These are phyloP conservation scores for Ophiostoma australiae DNA, from an alignment of 2,329 filamentous ascomycete genomes.

Conservation along the genomic window DNA sequence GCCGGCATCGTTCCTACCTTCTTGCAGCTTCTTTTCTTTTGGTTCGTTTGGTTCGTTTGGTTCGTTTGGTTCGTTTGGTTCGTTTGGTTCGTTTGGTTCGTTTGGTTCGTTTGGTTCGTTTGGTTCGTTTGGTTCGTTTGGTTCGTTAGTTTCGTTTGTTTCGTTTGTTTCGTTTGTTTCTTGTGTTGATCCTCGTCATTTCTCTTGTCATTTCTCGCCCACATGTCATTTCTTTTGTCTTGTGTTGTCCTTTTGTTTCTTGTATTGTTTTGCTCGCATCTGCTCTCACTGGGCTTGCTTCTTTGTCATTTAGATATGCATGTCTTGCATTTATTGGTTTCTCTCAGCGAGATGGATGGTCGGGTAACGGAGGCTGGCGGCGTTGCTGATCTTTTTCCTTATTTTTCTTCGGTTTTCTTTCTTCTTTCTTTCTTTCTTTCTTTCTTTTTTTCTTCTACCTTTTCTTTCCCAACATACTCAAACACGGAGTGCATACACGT, in stretches of 20 bases:
- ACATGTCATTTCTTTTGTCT: neutral
- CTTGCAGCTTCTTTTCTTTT: neutral
- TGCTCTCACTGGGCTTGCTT: neutral
- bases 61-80: too few relatives aligned
- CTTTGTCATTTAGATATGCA: neutral
- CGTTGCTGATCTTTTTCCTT: neutral
- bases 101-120: too few relatives aligned
- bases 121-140: too few relatives aligned
- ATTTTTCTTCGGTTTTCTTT: neutral
- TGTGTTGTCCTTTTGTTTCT: neutral
- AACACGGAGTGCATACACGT: neutral
- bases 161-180: too few relatives aligned
- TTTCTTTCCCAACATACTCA: neutral
- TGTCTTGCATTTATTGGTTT: conserved; percentile 12
- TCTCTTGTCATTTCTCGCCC: neutral
- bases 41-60: too few relatives aligned
- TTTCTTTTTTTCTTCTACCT: neutral
- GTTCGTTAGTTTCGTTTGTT: too few relatives aligned
- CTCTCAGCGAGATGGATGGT: conserved; percentile 4
- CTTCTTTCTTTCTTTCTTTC: neutral
- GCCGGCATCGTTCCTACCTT: neutral
- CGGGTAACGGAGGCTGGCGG: conserved; percentile 2
- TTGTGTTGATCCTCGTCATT: too few relatives aligned
- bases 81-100: too few relatives aligned
- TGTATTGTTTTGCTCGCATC: neutral